Evolutionary conservation across 2,329 filamentous ascomycete genomes (phyloP).

Genomic region (Trichoderma oligosporum): DNA sequence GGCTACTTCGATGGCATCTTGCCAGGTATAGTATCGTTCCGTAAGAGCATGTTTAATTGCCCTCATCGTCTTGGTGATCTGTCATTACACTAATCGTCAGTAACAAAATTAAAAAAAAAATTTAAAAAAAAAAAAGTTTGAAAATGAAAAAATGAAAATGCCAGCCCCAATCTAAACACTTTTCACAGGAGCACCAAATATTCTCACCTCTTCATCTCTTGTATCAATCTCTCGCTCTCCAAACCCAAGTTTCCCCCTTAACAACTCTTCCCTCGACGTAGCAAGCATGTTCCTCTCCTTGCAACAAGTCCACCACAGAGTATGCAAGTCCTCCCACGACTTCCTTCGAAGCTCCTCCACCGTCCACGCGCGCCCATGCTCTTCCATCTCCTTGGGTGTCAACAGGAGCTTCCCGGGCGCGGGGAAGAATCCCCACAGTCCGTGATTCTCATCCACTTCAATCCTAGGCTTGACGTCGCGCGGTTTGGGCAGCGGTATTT

Average conservation of each 20-base stretch:
- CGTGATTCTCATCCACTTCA: constrained; percentile 68
- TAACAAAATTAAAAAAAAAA: neutral
- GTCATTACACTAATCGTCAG: neutral
- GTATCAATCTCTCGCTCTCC: constrained; percentile 64
- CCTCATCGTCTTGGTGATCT: constrained; percentile 76
- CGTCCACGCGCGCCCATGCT: constrained; percentile 79
- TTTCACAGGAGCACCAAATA: neutral
- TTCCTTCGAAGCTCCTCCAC: constrained; percentile 82
- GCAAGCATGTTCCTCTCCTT: constrained; percentile 85
- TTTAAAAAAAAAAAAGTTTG: neutral
- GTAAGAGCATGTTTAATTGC: constrained; percentile 80
- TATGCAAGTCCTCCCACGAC: constrained; percentile 89
- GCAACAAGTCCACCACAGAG: constrained; percentile 89
- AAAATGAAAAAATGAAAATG: neutral
- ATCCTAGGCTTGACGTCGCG: constrained; percentile 55
- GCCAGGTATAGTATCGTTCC: constrained; percentile 85
- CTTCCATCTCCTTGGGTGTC: constrained; percentile 65
- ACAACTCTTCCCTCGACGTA: constrained; percentile 70
- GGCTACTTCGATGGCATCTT: constrained; percentile 67
- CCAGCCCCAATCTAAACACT: too few relatives aligned
- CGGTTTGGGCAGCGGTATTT: constrained; percentile 70
- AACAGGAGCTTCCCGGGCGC: constrained; percentile 63
- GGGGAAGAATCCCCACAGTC: constrained; percentile 90
- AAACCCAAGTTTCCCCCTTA: constrained; percentile 65
- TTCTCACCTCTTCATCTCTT: constrained; percentile 63